Base-by-base conservation (phyloP, 495 filamentous ascomycete species). In the Oidiodendron maius region DNA sequence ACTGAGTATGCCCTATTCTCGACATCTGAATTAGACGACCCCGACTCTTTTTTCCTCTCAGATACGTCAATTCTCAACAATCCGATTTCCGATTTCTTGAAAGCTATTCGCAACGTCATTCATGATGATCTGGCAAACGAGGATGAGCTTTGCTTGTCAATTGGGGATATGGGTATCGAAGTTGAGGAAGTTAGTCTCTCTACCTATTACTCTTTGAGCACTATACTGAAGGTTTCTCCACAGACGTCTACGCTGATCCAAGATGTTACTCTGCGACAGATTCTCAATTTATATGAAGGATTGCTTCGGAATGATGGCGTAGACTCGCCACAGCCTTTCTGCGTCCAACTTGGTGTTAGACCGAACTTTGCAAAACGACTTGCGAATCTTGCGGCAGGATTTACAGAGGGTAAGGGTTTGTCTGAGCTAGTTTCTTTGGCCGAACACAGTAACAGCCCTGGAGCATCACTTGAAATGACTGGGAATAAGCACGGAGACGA, bases 1-100 rank as follows among this genome's bases (percentile, higher is more conserved):
- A 76, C 65, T 40, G 78, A 80, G 55, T 89, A 90, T 42, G 78
- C 78, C 11, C 68, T 95, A 6, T 88, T 93, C 51, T 81, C 84
- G 26, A 80, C 77, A 20, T 65, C 72, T 17, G 71, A 78, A 48
- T 72, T 78, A 30, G 80, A 87, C 51, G 77, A 80, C 44, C 71
- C 82, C 0, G 80, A 87, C 40, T 77, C 77, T 9, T 94, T 80
- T 56, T 87, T 95, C 44, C 74, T 96, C 11, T 71, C 81, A 48
- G 83, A 91, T 55, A 73, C 79, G 52, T 68, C 71, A 18, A 66
- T 84, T 1, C 71, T 81, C 13, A 73, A 81, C 40, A 59, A 74
- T 16, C 69, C 69, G 13, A 64, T 95, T 22, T 61, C 64, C 18
- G 69, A 75, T 25, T 69, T 95, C 17, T 71, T 95, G 41, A 59